Percentiles rank a stretch among this genome's conserved stretches.
phyloP scores from a whole-genome alignment of 2,329 filamentous ascomycete genomes.

The Fusarium buharicum region DNA sequence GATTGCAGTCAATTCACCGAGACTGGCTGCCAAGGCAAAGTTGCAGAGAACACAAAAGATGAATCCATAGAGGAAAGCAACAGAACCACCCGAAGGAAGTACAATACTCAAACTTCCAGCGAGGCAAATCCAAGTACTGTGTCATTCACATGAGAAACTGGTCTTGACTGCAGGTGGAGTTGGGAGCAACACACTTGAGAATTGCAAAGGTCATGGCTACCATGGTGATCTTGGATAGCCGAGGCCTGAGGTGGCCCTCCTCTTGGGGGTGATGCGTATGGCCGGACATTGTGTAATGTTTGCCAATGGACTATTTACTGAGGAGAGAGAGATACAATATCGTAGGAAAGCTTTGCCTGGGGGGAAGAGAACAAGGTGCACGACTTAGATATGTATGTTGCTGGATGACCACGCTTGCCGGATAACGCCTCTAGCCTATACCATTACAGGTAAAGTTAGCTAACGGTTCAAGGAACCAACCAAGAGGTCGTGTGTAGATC shows the following conservation, averaged over 20 bases:
- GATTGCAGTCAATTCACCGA: slow-evolving; percentile 57
- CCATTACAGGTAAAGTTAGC: not conserved
- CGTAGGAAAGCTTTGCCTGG: too few relatives aligned
- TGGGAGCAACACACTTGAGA: slow-evolving; percentile 47
- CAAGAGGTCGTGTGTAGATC: not conserved
- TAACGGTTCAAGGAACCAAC: not conserved
- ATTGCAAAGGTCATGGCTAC: slow-evolving; percentile 58
- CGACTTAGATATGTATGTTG: slow-evolving; percentile 18
- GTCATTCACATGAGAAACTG: slow-evolving; percentile 5
- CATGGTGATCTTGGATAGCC: slow-evolving; percentile 55
- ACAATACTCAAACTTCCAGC: slow-evolving; percentile 56
- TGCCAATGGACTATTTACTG: not conserved
- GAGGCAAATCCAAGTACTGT: slow-evolving; percentile 49
- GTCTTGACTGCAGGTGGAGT: accelerated
- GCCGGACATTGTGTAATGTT: slow-evolving; percentile 8
- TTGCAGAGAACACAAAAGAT: slow-evolving; percentile 59
- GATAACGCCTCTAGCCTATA: not conserved
- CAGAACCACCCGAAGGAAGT: slow-evolving; percentile 55
- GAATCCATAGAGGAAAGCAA: slow-evolving; percentile 58
- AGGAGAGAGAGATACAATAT: not conserved
- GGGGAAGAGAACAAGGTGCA: not conserved
- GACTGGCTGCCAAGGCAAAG: slow-evolving; percentile 54
- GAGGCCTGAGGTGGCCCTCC: slow-evolving; percentile 50
- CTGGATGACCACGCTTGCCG: too few relatives aligned
- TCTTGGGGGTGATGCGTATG: not conserved